phyloP scores from a whole-genome alignment of 202 grass and related monocot species.

The Setaria viridis region DNA sequence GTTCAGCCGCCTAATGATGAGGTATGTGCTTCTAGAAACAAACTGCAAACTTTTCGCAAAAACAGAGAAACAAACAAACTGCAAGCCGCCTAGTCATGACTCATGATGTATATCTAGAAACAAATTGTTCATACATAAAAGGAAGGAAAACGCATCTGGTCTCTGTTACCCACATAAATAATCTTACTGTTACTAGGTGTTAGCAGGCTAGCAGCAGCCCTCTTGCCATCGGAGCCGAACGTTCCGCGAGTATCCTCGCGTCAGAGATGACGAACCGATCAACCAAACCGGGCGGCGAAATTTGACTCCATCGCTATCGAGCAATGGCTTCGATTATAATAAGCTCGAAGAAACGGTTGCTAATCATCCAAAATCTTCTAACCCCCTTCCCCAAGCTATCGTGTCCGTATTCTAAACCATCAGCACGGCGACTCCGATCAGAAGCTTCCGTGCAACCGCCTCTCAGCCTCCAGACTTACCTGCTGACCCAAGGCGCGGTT shows the following conservation, averaged over 20 bases:
- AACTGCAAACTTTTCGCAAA: background rate
- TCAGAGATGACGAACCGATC: constrained; percentile 32
- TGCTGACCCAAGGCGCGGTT: constrained; percentile 4
- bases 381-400: constrained; percentile 30
- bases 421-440: background rate
- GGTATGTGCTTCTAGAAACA: background rate
- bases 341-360: background rate
- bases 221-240: background rate
- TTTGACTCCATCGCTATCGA: constrained; percentile 25
- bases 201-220: background rate
- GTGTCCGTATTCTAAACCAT: background rate
- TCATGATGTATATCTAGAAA: background rate
- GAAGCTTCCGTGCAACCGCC: constrained; percentile 35
- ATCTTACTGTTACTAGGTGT: background rate
- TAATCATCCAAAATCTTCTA: background rate
- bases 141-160: background rate
- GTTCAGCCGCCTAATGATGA: background rate
- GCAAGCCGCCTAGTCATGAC: background rate
- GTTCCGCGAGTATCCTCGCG: background rate
- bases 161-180: too few species aligned
- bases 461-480: background rate
- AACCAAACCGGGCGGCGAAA: background rate
- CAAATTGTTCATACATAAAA: background rate
- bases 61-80: background rate
- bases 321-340: background rate